Evolutionary conservation across 2,329 filamentous ascomycete species (phyloP).

Genomic region (Pseudogymnoascus sp.): DNA sequence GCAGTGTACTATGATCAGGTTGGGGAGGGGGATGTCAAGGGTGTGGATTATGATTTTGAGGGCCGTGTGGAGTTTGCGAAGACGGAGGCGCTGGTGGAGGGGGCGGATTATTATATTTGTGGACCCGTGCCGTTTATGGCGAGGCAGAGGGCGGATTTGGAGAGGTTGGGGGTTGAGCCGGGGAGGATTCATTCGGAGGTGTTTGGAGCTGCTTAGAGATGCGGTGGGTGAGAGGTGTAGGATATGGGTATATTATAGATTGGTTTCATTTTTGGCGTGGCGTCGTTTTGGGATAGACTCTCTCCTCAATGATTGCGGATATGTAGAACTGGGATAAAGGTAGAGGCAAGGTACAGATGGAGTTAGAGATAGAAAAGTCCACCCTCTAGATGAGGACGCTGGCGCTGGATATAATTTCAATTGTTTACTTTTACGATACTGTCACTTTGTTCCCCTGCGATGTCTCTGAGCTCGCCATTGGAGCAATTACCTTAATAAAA

Average conservation of each 20-base stretch:
- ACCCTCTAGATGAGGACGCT: neutral
- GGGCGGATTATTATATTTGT: constrained; percentile 9
- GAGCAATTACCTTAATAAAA: neutral
- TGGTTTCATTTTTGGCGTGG: neutral
- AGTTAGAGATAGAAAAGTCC: neutral
- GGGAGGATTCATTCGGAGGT: constrained; percentile 9
- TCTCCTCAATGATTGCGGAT: neutral
- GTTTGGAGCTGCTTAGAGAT: constrained; percentile 6
- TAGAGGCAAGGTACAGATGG: neutral
- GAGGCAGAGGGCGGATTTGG: neutral
- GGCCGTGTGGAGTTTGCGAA: constrained; percentile 1
- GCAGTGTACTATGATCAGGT: constrained; percentile 10
- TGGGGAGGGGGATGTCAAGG: constrained; percentile 1
- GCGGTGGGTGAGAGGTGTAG: neutral
- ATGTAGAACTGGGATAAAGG: neutral
- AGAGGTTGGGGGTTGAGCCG: neutral
- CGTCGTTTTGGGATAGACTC: neutral
- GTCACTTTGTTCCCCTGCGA: too few species aligned
- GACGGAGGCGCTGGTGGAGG: neutral
- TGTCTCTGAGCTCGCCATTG: neutral
- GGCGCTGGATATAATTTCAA: neutral
- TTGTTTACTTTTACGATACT: neutral
- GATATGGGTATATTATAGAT: neutral
- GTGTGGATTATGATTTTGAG: constrained; percentile 8
- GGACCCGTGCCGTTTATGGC: constrained; percentile 1